Evolutionary conservation across 2,329 filamentous ascomycete genomes (phyloP).

Genomic region (Calonectria montana): DNA sequence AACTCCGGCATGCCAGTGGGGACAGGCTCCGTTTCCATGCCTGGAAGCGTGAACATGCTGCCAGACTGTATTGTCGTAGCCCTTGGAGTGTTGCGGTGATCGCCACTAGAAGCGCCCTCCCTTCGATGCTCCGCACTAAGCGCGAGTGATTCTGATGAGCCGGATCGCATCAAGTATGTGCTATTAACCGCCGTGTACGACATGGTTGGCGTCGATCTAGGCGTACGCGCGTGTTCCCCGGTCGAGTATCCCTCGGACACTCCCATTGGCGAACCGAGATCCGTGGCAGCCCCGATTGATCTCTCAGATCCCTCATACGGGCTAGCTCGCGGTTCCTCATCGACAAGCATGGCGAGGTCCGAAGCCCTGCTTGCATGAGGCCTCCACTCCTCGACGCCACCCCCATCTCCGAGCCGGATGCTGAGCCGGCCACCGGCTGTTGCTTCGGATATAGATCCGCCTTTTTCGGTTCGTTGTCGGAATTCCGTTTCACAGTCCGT

Average conservation of each 20-base stretch:
- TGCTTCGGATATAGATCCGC: background rate
- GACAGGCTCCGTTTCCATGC: slow-evolving; percentile 1
- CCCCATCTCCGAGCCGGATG: slow-evolving; percentile 28
- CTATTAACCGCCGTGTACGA: slow-evolving; percentile 26
- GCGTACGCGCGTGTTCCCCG: slow-evolving; percentile 3
- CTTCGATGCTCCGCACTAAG: slow-evolving; percentile 9
- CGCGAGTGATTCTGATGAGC: slow-evolving; percentile 6
- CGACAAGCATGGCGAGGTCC: slow-evolving; percentile 12
- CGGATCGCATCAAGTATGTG: slow-evolving; percentile 8
- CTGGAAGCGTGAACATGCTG: slow-evolving; percentile 32
- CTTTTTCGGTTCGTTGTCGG: background rate
- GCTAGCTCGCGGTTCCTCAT: slow-evolving; percentile 15
- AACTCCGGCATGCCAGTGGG: background rate
- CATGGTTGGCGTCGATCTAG: slow-evolving; percentile 24
- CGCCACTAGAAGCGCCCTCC: slow-evolving; percentile 5
- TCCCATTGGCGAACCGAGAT: slow-evolving; percentile 15
- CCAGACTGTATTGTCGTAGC: background rate
- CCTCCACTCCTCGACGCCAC: slow-evolving; percentile 9
- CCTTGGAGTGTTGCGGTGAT: slow-evolving; percentile 7
- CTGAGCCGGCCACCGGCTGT: slow-evolving; percentile 19
- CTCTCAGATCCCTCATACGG: slow-evolving; percentile 26
- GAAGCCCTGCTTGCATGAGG: slow-evolving; percentile 1
- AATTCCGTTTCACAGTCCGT: slow-evolving; percentile 13
- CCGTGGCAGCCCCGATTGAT: slow-evolving; percentile 11
- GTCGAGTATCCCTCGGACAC: slow-evolving; percentile 6